phyloP scores from a whole-genome alignment of 441 rosid genomes.

The Euphorbia corollata region DNA sequence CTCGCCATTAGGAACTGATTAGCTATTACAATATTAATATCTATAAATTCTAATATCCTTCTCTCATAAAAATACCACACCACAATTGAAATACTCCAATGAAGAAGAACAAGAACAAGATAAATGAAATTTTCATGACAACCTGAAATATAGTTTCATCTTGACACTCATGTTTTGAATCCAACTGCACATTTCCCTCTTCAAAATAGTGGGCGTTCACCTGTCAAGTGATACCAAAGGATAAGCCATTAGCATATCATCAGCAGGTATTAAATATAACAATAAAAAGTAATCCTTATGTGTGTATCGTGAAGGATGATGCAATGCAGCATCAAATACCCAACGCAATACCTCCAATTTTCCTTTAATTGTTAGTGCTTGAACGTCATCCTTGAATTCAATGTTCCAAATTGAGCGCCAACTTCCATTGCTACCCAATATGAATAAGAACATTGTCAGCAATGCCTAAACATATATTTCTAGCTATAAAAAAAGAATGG shows the following conservation, averaged over 20 bases:
- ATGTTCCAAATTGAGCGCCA: slow-evolving; percentile 93
- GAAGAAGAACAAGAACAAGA: not conserved
- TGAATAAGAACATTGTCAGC: slow-evolving; percentile 18
- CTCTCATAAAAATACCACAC: not conserved
- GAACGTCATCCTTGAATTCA: slow-evolving; percentile 72
- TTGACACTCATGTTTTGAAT: slow-evolving; percentile 73
- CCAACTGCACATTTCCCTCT: slow-evolving; percentile 97
- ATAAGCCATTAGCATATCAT: not conserved
- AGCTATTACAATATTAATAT: not conserved
- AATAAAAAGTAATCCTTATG: not conserved
- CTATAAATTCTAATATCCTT: not conserved
- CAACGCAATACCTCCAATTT: slow-evolving; percentile 53
- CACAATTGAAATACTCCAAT: not conserved
- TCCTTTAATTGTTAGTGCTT: slow-evolving; percentile 63
- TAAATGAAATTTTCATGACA: slow-evolving; percentile 11
- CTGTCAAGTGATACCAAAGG: slow-evolving; percentile 29
- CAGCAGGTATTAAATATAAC: too few relatives aligned
- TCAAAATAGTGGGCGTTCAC: slow-evolving; percentile 97
- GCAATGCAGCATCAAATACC: too few relatives aligned
- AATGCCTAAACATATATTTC: not conserved
- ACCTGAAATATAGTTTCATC: slow-evolving; percentile 91
- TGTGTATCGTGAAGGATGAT: slow-evolving; percentile 5
- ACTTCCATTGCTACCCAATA: slow-evolving; percentile 69
- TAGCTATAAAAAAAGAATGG: not conserved
- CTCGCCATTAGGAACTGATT: not conserved